Evolutionary conservation across 306 rosid species (phyloP).

Genomic region (Cicer arietinum): DNA sequence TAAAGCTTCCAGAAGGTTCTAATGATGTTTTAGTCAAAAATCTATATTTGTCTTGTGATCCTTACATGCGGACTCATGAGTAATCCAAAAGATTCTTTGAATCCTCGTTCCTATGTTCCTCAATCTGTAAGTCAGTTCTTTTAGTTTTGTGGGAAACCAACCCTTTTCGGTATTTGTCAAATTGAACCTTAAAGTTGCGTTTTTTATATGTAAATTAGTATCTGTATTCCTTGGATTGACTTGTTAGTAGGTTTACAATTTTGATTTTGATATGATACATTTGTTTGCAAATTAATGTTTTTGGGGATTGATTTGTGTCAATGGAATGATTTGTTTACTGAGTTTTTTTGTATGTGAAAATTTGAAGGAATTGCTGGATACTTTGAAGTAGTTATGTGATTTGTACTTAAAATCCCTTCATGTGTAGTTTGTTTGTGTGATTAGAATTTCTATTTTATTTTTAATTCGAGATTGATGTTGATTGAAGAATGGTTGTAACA

Average conservation of each 20-base stretch:
- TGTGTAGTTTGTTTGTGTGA: background rate
- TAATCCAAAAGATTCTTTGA: background rate
- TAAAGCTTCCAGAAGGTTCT: slow-evolving; percentile 43
- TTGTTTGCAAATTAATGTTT: background rate
- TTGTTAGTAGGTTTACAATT: background rate
- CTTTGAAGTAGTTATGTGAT: background rate
- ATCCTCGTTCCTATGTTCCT: slow-evolving; percentile 11
- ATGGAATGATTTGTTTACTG: background rate
- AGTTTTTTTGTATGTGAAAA: background rate
- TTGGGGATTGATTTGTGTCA: background rate
- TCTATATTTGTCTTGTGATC: slow-evolving; percentile 59
- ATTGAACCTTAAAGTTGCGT: background rate
- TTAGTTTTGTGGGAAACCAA: background rate
- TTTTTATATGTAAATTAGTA: background rate
- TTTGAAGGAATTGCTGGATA: slow-evolving; percentile 8
- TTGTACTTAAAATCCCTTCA: background rate
- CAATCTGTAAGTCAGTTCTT: slow-evolving; percentile 24
- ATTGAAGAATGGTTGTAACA: background rate
- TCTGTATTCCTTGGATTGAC: background rate
- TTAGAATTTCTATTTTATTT: background rate
- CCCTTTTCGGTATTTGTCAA: background rate
- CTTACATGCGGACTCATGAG: slow-evolving; percentile 25
- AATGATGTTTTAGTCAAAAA: slow-evolving; percentile 52
- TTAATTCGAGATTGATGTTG: background rate
- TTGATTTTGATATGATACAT: background rate